Base-by-base conservation (phyloP, 768 basidiomycete genomes). In the Lactarius evosmus region DNA sequence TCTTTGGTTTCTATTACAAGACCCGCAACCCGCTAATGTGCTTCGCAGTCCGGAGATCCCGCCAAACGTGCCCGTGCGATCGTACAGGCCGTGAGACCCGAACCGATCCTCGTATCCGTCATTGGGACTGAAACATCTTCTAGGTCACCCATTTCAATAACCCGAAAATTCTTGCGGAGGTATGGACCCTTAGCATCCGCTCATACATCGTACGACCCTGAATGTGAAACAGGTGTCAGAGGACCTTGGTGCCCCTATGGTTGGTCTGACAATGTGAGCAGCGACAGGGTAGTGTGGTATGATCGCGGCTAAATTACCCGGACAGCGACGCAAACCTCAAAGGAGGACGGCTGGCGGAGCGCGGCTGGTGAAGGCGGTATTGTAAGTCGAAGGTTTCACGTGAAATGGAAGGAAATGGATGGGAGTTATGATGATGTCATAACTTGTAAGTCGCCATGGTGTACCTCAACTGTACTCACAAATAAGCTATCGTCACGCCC, bases 131-230 rank as follows among this genome's bases (percentile, higher is more conserved):
- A 65, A 57, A n/a, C 59, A 50, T 49, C n/a, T 29, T 9, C 38
- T 60, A 89, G 88, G 87, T 89, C 14, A 98, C 96, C 1, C 96
- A 99, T 80, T 89, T 87, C 82, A 93, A 98, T 78, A 96, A 97
- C 76, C 86, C 95, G 11, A 89, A 91, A 72, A 81, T 94, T 50
- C 83, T 98, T 50, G 94, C 95, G 25, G 94, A 98, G 77, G 86
- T 93, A 73, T 41, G 72, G 54, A 55, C 11, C 38, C 33, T 60
- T 60, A 33, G 55, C 58, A 52, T 19, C n/a, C 16, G 41, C 32
- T 62, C 25, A 32, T 46, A 30, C 34, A 19, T 17, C 27, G 36
- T 27, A 17, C 44, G 36, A 40, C 17, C 34, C 30, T 40, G 25
- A 51, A 60, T 12, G 25, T 56, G 56, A 58, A 56, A 65, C 69